These are phyloP conservation scores for Colletotrichum tropicicola DNA, from an alignment of 2,329 filamentous ascomycete genomes.

Conservation along the genomic window DNA sequence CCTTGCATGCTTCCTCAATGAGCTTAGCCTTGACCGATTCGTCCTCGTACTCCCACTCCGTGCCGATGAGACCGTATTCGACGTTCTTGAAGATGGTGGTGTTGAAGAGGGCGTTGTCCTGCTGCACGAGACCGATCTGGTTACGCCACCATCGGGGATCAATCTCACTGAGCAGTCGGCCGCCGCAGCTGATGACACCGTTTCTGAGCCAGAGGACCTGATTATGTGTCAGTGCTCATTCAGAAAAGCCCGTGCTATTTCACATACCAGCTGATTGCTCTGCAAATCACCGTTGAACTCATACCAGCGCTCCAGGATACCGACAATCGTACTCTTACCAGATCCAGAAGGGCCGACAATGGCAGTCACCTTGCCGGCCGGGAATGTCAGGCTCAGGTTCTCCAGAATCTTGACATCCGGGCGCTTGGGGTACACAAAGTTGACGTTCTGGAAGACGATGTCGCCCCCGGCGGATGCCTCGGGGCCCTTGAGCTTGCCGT, in stretches of 20 bases:
- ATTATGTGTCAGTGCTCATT: conserved; percentile 62
- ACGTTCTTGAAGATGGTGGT: conserved; percentile 62
- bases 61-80: conserved; percentile 50
- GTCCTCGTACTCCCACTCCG: conserved; percentile 45
- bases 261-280: conserved; percentile 36
- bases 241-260: conserved; percentile 81
- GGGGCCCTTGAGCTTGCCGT: conserved; percentile 53
- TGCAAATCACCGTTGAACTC: conserved; percentile 32
- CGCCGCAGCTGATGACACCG: conserved; percentile 24
- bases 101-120: conserved; percentile 63
- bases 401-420: conserved; percentile 43
- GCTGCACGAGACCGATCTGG: conserved; percentile 90
- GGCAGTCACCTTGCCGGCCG: conserved; percentile 43
- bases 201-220: conserved; percentile 47
- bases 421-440: conserved; percentile 45
- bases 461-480: conserved; percentile 60
- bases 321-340: conserved; percentile 50
- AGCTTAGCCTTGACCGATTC: conserved; percentile 49
- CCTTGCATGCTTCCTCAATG: conserved; percentile 57
- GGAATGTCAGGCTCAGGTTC: conserved; percentile 42
- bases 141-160: conserved; percentile 92
- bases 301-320: conserved; percentile 50
- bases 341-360: conserved; percentile 45
- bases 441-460: conserved; percentile 51
- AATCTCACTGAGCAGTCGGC: conserved; percentile 65